phyloP scores from a whole-genome alignment of 768 basidiomycete genomes.

The Pulveroboletus sp. region DNA sequence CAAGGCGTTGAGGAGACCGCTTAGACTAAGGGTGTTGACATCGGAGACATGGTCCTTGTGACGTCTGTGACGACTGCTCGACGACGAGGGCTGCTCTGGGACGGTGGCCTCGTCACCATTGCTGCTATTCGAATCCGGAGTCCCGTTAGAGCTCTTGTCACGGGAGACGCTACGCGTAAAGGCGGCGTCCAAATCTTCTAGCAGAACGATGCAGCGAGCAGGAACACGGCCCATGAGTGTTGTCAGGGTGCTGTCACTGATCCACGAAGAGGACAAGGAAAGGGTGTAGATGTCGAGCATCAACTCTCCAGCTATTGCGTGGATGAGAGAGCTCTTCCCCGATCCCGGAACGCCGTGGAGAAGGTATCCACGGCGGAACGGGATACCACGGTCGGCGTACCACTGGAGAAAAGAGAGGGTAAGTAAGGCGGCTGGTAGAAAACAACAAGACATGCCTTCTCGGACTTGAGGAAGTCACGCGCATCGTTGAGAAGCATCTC shows the following conservation, averaged over 20 bases:
- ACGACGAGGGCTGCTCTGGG: conserved; percentile 28
- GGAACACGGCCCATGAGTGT: conserved; percentile 87
- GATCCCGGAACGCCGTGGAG: conserved; percentile 83
- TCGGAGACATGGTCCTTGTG: conserved; percentile 65
- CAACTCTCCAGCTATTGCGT: conserved; percentile 84
- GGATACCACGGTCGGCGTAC: conserved; percentile 93
- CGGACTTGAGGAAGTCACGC: conserved; percentile 78
- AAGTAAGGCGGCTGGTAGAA: not conserved
- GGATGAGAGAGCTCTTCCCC: conserved; percentile 84
- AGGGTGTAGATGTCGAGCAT: conserved; percentile 92
- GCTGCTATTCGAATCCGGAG: conserved; percentile 36
- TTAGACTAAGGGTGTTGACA: conserved; percentile 77
- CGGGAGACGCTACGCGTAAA: conserved; percentile 76
- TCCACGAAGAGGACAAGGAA: conserved; percentile 82
- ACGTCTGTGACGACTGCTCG: conserved; percentile 42
- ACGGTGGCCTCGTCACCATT: conserved; percentile 33
- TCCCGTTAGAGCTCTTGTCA: conserved; percentile 50
- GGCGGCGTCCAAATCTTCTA: conserved; percentile 90
- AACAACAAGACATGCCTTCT: conserved; percentile 53
- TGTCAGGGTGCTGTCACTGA: conserved; percentile 82
- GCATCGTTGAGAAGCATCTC: conserved; percentile 85
- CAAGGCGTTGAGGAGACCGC: conserved; percentile 79
- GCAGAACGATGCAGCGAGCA: conserved; percentile 78
- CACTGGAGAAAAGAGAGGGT: conserved; percentile 44
- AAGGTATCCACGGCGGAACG: conserved; percentile 86